Conservation (phyloP, 2,329 filamentous ascomycete species). For the Fusarium austroafricanum region DNA sequence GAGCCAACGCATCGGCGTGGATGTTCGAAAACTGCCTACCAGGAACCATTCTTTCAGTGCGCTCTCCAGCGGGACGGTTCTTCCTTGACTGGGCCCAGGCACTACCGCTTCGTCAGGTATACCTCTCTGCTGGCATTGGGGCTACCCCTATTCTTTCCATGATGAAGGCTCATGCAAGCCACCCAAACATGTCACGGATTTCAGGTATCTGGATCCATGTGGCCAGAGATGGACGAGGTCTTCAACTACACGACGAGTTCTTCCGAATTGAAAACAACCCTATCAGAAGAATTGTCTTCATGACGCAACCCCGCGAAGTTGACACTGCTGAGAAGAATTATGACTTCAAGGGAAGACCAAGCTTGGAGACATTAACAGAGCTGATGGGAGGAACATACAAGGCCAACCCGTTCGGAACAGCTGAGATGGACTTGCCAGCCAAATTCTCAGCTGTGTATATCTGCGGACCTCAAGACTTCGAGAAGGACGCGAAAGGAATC, state of each 20-base stretch:
- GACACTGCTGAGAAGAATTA: neutral
- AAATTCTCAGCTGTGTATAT: neutral
- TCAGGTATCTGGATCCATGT: slow-evolving; percentile 13
- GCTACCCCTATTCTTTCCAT: slow-evolving; percentile 7
- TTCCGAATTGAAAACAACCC: neutral
- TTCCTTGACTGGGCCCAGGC: slow-evolving; percentile 5
- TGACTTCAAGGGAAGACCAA: neutral
- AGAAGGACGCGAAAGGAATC: neutral
- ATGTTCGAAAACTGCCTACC: neutral
- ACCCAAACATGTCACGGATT: neutral
- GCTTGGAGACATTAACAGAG: neutral
- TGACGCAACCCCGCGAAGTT: neutral
- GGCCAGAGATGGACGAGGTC: neutral
- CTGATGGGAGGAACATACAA: neutral
- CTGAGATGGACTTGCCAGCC: neutral
- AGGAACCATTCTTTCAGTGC: neutral
- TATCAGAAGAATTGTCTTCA: neutral
- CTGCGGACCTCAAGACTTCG: neutral
- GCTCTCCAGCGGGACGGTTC: slow-evolving; percentile 2
- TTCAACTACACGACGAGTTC: slow-evolving; percentile 7
- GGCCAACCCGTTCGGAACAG: neutral
- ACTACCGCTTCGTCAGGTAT: slow-evolving; percentile 1
- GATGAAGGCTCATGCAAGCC: slow-evolving; percentile 4
- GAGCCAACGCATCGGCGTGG: neutral
- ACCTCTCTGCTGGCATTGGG: slow-evolving; percentile 4